Evolutionary conservation across 805 yeast species (phyloP).

Genomic region (Isabelozyma rhagii): DNA sequence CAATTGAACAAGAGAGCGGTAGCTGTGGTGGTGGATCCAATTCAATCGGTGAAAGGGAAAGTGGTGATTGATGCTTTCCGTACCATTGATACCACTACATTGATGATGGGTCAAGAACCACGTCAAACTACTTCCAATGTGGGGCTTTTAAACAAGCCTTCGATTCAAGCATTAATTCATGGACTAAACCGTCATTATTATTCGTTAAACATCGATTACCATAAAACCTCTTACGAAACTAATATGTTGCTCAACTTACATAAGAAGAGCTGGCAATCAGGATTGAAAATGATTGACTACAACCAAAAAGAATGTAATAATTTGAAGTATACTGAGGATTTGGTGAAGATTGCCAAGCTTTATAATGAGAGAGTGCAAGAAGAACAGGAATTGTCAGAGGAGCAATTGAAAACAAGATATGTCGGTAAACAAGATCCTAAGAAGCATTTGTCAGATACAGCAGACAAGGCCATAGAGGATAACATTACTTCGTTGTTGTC

Average conservation of each 20-base stretch:
- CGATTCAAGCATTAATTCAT: constrained; percentile 94
- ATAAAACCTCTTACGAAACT: constrained; percentile 87
- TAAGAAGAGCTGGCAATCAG: constrained; percentile 94
- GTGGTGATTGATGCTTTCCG: constrained; percentile 99
- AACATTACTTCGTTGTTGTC: constrained; percentile 85
- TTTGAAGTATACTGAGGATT: constrained; percentile 63
- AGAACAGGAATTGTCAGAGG: constrained; percentile 84
- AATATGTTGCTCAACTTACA: constrained; percentile 92
- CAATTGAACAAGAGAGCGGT: constrained; percentile 94
- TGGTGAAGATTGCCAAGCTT: constrained; percentile 87
- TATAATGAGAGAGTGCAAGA: constrained; percentile 89
- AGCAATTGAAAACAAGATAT: constrained; percentile 89
- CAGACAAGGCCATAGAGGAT: constrained; percentile 81
- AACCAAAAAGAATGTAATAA: constrained; percentile 74
- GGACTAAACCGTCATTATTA: constrained; percentile 96
- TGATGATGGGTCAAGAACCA: constrained; percentile 97
- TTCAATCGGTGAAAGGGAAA: constrained; percentile 97
- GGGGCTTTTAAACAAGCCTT: constrained; percentile 93
- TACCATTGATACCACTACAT: constrained; percentile 78
- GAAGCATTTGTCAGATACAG: constrained; percentile 90
- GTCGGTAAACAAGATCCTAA: constrained; percentile 99
- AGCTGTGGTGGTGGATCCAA: constrained; percentile 98
- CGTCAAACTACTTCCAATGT: constrained; percentile 95
- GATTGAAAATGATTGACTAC: constrained; percentile 76
- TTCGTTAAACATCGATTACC: constrained; percentile 91